Conservation (phyloP, 495 filamentous ascomycete genomes). For the Xylaria grammica region DNA sequence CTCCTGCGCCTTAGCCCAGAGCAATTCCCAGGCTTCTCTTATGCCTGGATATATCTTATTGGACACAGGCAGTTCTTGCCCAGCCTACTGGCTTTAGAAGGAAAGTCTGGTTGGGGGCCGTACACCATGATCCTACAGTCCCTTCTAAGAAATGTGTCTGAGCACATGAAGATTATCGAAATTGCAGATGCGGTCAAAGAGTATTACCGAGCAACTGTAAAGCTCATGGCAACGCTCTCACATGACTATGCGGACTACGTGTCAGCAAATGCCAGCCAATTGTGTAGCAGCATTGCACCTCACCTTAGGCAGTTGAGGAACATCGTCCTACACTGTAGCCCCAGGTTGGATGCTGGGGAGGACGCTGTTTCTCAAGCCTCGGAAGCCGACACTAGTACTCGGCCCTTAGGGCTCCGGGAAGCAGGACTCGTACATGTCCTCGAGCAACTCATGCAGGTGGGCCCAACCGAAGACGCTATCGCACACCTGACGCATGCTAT, state of each 20-base stretch:
- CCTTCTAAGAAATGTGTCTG: conserved; percentile 75
- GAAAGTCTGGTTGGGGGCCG: conserved; percentile 72
- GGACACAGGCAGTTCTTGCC: conserved; percentile 89
- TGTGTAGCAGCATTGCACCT: conserved; percentile 83
- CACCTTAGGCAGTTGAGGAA: conserved; percentile 91
- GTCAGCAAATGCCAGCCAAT: conserved; percentile 79
- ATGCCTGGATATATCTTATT: conserved; percentile 81
- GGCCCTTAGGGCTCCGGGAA: conserved; percentile 54
- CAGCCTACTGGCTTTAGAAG: conserved; percentile 70
- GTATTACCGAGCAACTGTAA: conserved; percentile 81
- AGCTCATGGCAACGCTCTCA: conserved; percentile 82
- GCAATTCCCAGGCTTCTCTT: conserved; percentile 79
- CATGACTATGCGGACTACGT: conserved; percentile 96
- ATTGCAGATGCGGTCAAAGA: conserved; percentile 75
- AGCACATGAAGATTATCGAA: conserved; percentile 75
- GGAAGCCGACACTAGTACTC: conserved; percentile 32
- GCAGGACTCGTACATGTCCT: conserved; percentile 70
- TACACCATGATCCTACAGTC: conserved; percentile 78
- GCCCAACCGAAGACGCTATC: conserved; percentile 68
- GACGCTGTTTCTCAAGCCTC: conserved; percentile 50
- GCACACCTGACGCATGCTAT: conserved; percentile 73
- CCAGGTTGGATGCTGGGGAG: conserved; percentile 72
- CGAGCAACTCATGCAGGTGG: conserved; percentile 66
- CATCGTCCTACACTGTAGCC: conserved; percentile 83
- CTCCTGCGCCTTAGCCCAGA: conserved; percentile 76